phyloP scores from a whole-genome alignment of 176 grass and related monocot species.

The Melocanna baccifera region DNA sequence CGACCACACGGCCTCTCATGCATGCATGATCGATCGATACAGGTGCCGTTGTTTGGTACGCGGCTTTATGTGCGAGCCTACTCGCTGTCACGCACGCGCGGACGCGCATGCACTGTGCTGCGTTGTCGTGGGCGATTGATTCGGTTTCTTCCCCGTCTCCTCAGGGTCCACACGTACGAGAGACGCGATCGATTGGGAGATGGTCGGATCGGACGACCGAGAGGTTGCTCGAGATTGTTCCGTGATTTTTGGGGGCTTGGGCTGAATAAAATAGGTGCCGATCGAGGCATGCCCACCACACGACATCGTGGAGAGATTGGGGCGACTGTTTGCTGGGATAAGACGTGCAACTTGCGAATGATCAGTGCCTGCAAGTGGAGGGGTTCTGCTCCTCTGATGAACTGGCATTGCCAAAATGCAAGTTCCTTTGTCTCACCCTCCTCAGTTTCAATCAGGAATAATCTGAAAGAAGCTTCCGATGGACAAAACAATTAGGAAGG shows the following conservation, averaged over 20 bases:
- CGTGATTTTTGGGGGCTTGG: not conserved
- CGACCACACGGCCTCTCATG: not conserved
- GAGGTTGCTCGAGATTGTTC: not conserved
- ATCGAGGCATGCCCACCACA: not conserved
- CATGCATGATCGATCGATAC: not conserved
- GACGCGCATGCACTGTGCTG: not conserved
- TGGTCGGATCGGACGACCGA: not conserved
- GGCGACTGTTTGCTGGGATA: not conserved
- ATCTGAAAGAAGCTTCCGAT: not conserved
- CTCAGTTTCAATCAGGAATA: not conserved
- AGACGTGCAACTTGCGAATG: not conserved
- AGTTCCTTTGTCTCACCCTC: too few species aligned
- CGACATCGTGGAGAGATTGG: too few species aligned
- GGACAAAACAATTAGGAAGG: not conserved
- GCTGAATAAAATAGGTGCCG: not conserved
- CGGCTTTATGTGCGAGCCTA: not conserved
- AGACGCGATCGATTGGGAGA: not conserved
- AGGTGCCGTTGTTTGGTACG: not conserved
- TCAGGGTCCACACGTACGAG: too few species aligned
- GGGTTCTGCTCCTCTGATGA: not conserved
- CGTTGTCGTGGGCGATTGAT: too few species aligned
- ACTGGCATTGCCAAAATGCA: not conserved
- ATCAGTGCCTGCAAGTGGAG: not conserved
- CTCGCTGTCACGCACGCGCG: not conserved
- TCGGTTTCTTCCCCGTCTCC: too few species aligned